Conservation (phyloP, 768 basidiomycete species). For the Porphyrellus cyaneotinctus region DNA sequence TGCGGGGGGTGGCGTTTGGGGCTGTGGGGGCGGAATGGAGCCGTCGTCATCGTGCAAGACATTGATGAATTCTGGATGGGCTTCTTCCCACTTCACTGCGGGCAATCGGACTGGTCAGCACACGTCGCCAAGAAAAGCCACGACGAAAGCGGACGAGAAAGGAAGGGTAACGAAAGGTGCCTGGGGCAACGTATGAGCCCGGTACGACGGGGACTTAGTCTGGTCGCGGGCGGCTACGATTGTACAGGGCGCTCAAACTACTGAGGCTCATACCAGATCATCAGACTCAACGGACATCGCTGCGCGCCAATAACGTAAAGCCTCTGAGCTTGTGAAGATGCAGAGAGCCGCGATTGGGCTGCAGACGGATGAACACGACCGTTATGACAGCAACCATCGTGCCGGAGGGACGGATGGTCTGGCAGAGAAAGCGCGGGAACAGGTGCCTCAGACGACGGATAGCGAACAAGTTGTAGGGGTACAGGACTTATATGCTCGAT, state of each 20-base stretch:
- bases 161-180: slow-evolving; percentile 4
- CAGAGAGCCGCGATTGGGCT: slow-evolving; percentile 20
- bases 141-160: slow-evolving; percentile 14
- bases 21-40: slow-evolving; percentile 14
- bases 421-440: slow-evolving; percentile 30
- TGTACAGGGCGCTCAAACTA: slow-evolving; percentile 30
- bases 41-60: slow-evolving; percentile 18
- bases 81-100: slow-evolving; percentile 74
- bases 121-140: slow-evolving; percentile 14
- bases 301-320: slow-evolving; percentile 35
- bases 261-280: slow-evolving; percentile 32
- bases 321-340: slow-evolving; percentile 32
- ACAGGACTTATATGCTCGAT: slow-evolving; percentile 37
- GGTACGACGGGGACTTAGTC: slow-evolving; percentile 12
- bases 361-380: slow-evolving; percentile 29
- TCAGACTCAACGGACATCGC: slow-evolving; percentile 34
- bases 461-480: slow-evolving; percentile 35
- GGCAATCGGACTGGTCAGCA: slow-evolving; percentile 30
- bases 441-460: slow-evolving; percentile 32
- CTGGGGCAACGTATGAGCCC: not conserved
- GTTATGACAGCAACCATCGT: slow-evolving; percentile 32
- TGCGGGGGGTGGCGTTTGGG: slow-evolving; percentile 30
- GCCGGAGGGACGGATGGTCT: slow-evolving; percentile 30
- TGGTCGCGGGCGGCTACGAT: slow-evolving; percentile 22
- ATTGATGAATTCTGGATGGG: slow-evolving; percentile 43